Evolutionary conservation across 75 land plant genomes (phyloP).

Genomic region (Adiantum capillusveneris): DNA sequence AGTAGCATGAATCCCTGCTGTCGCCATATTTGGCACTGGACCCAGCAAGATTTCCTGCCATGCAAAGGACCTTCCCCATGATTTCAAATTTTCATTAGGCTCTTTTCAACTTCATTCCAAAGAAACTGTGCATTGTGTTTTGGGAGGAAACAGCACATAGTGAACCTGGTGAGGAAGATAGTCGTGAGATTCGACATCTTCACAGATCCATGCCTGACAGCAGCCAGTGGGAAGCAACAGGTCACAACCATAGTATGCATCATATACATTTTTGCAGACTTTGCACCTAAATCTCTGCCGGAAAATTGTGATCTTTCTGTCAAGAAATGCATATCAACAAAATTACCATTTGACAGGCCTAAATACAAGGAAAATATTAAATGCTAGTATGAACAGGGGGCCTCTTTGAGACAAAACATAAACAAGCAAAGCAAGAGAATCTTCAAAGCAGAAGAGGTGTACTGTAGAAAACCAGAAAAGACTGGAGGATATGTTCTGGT

Average conservation of each 20-base stretch:
- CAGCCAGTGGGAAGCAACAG: background rate
- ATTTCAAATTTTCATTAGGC: background rate
- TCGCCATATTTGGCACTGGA: constrained; percentile 10
- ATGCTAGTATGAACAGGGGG: background rate
- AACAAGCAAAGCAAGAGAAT: background rate
- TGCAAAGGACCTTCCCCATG: no score
- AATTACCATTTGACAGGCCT: background rate
- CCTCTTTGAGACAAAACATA: background rate
- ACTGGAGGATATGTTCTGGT: constrained; percentile 6
- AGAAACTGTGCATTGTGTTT: background rate
- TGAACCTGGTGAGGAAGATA: background rate
- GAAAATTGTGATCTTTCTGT: background rate
- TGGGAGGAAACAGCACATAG: background rate
- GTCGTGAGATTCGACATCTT: background rate
- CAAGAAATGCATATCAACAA: background rate
- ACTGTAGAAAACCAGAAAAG: background rate
- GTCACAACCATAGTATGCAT: background rate
- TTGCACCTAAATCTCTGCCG: background rate
- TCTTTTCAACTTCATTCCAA: background rate
- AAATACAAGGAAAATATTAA: no score
- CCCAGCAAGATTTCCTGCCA: constrained; percentile 16
- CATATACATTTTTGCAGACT: background rate
- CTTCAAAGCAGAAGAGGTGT: background rate
- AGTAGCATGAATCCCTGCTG: background rate
- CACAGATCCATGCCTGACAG: background rate